Conservation (phyloP, 768 basidiomycete species). For the Macrolepiota albuminosa region DNA sequence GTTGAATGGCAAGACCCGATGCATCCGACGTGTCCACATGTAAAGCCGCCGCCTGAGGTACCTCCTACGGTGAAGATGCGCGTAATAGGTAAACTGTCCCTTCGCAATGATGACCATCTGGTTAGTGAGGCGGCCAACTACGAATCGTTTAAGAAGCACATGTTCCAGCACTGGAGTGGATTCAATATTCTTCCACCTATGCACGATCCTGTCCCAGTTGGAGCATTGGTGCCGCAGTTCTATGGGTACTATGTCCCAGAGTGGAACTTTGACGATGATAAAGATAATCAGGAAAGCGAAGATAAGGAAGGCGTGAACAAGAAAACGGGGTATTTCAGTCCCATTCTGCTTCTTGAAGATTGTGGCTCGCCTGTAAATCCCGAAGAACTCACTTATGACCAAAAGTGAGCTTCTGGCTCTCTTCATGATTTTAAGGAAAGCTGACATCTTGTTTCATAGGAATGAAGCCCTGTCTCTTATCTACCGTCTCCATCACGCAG, state of each 20-base stretch:
- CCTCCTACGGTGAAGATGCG: slow-evolving; percentile 34
- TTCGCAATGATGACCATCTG: slow-evolving; percentile 32
- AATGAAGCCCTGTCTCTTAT: slow-evolving; percentile 37
- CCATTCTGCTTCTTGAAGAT: slow-evolving; percentile 39
- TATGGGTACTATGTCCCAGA: slow-evolving; percentile 51
- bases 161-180: slow-evolving; percentile 48
- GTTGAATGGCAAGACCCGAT: slow-evolving; percentile 28
- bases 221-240: slow-evolving; percentile 56
- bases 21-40: slow-evolving; percentile 26
- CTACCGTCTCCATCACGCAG: slow-evolving; percentile 29
- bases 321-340: slow-evolving; percentile 26
- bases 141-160: slow-evolving; percentile 36
- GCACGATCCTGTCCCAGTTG: slow-evolving; percentile 38
- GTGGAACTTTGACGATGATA: neutral
- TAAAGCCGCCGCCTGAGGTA: slow-evolving; percentile 13
- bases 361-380: slow-evolving; percentile 30
- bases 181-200: slow-evolving; percentile 39
- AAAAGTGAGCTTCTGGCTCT: slow-evolving; percentile 22
- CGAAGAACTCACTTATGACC: slow-evolving; percentile 28
- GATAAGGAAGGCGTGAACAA: neutral
- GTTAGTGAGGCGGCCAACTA: slow-evolving; percentile 39
- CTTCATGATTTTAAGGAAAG: neutral
- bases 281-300: neutral
- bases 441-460: slow-evolving; percentile 14
- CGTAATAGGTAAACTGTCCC: slow-evolving; percentile 43